phyloP scores from a whole-genome alignment of 2,329 filamentous ascomycete genomes.

The Hypoxylon sp. region DNA sequence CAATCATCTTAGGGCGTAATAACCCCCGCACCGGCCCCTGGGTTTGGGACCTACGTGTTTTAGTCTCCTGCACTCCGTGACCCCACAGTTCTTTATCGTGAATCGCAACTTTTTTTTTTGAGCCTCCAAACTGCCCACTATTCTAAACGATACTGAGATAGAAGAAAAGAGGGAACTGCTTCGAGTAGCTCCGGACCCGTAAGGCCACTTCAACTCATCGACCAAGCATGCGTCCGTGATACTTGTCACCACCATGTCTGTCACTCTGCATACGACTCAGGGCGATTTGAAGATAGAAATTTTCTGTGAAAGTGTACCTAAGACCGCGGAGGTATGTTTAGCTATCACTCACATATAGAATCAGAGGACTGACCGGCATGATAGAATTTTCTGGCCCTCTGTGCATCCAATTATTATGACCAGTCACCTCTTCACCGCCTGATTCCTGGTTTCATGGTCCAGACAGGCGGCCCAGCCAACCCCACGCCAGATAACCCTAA shows the following conservation, averaged over 20 bases:
- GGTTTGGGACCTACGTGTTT: conserved; percentile 17
- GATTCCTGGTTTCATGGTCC: conserved; percentile 84
- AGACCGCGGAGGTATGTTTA: conserved; percentile 80
- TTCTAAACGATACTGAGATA: conserved; percentile 14
- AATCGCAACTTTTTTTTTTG: conserved; percentile 30
- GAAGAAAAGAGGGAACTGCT: conserved; percentile 3
- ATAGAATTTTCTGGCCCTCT: conserved; percentile 90
- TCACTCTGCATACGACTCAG: conserved; percentile 84
- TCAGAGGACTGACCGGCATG: conserved; percentile 23
- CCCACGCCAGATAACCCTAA: conserved; percentile 71
- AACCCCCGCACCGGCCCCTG: conserved; percentile 33
- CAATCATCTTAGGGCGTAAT: conserved; percentile 29
- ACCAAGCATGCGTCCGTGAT: conserved; percentile 12
- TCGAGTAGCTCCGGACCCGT: background rate
- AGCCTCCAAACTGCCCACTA: conserved; percentile 25
- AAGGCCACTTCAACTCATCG: conserved; percentile 1
- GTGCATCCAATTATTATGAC: conserved; percentile 82
- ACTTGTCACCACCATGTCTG: conserved; percentile 63
- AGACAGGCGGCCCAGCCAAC: conserved; percentile 74
- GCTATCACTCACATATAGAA: conserved; percentile 6
- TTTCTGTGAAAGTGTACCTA: conserved; percentile 94
- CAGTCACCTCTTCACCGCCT: conserved; percentile 81
- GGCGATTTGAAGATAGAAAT: conserved; percentile 96
- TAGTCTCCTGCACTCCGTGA: conserved; percentile 33
- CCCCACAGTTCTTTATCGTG: conserved; percentile 27